Base-by-base conservation (phyloP, 805 yeast species). In the Wickerhamomyces ciferrii region DNA sequence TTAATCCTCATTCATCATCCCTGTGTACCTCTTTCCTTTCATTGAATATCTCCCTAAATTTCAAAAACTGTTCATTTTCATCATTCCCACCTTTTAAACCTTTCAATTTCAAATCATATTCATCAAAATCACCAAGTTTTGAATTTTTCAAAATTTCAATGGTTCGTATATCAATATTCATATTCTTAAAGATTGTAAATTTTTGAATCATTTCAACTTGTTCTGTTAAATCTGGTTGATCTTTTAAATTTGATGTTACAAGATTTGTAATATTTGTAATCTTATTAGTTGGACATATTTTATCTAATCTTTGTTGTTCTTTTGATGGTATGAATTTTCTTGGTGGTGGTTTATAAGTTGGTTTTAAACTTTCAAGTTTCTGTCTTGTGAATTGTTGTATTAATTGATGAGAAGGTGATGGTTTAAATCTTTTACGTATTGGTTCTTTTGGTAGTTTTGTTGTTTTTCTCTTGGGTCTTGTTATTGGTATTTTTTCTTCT, bases 121-220 rank as follows among this genome's bases (percentile, higher is more conserved):
- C 38, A 18, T 17, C 17, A 17, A 13, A 37, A 4, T 37, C 39
- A 11, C 25, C 25, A 2, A 37, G 6, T 14, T n/a, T 37, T 5
- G 39, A 37, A 37, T 21, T 18, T 19, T 18, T 19, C 17, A 37
- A 17, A 14, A 56, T 5, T 31, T 46, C 44, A 8, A 58, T 21
- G 0, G 55, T 49, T 13, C 41, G 43, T 36, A 51, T 40, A 27
- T 51, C 48, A 2, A 53, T 17, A 19, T 45, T 41, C 32, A 58
- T 32, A 19, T 44, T 46, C 37, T 50, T 58, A 35, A 58, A 52
- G 13, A 54, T 39, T 21, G 43, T 45, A 35, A 50, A 58, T 14
- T 44, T 48, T 10, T 43, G 34, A 21, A 58, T 41, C 3, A 34
- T 27, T 2, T 44, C 46, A 3, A 53, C n/a, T 6, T 56, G 57